A percentile compares a stretch with the other conserved stretches of the same genome.
These are phyloP conservation scores for Xylariaceae sp. DNA, from an alignment of 2,329 filamentous ascomycete species.

Conservation along the genomic window DNA sequence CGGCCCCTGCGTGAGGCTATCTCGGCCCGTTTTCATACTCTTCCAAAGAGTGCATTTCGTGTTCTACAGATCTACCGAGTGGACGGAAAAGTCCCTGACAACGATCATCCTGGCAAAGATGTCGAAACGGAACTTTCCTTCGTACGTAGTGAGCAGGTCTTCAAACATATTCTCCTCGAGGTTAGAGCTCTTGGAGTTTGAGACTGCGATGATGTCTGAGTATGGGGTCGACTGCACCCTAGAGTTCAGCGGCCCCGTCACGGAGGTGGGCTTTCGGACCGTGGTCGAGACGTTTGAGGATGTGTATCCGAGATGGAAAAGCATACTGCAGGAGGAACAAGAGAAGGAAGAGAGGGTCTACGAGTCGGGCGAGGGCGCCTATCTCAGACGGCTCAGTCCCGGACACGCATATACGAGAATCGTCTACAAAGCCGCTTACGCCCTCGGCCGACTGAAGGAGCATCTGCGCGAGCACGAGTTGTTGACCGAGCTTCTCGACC, in stretches of 20 bases:
- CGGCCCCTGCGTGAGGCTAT: conserved; percentile 79
- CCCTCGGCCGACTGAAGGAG: conserved; percentile 76
- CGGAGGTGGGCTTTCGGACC: conserved; percentile 57
- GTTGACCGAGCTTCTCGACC: conserved; percentile 67
- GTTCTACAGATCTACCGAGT: conserved; percentile 92
- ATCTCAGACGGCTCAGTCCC: conserved; percentile 82
- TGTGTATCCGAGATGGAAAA: conserved; percentile 76
- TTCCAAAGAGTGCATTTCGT: conserved; percentile 94
- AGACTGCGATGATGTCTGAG: conserved; percentile 77
- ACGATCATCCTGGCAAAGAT: conserved; percentile 93
- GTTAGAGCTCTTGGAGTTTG: conserved; percentile 74
- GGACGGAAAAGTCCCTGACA: conserved; percentile 94
- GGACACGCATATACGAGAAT: conserved; percentile 93
- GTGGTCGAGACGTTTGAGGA: conserved; percentile 68
- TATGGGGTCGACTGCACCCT: conserved; percentile 75
- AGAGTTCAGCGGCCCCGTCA: conserved; percentile 69
- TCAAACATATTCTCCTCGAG: conserved; percentile 82
- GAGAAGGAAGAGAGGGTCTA: conserved; percentile 72
- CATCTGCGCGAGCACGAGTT: conserved; percentile 71
- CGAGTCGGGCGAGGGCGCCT: conserved; percentile 78
- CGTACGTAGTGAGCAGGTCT: conserved; percentile 85
- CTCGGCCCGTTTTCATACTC: conserved; percentile 64
- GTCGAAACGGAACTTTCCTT: conserved; percentile 77
- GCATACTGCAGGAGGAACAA: conserved; percentile 66
- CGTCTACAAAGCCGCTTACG: conserved; percentile 76